A percentile compares a stretch with the other conserved stretches of the same genome.
These are phyloP conservation scores for Iberis pinnata DNA, from an alignment of 345 rosid species.

Conservation along the genomic window DNA sequence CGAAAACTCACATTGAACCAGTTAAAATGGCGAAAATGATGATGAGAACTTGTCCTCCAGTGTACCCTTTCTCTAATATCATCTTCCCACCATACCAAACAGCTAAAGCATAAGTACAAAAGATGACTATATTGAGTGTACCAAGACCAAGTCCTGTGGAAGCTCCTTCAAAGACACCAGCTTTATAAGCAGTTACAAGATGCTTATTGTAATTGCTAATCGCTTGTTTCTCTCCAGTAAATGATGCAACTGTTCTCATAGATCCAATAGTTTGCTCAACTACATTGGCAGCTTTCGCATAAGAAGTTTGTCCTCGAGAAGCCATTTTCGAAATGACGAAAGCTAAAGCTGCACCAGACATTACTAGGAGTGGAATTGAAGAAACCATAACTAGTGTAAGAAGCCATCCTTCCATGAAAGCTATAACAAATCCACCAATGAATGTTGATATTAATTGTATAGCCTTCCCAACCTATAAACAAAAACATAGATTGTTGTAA, in stretches of 20 bases:
- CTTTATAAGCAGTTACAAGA: constrained; percentile 41
- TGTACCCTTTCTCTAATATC: constrained; percentile 52
- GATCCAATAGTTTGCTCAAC: constrained; percentile 67
- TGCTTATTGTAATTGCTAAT: constrained; percentile 41
- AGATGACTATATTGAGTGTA: constrained; percentile 23
- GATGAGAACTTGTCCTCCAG: constrained; percentile 48
- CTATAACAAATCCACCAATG: constrained; percentile 62
- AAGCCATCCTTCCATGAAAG: constrained; percentile 65
- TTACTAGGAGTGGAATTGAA: constrained; percentile 48
- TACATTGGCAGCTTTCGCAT: constrained; percentile 43
- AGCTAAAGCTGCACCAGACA: constrained; percentile 45
- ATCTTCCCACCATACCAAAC: constrained; percentile 62
- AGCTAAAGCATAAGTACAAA: constrained; percentile 46
- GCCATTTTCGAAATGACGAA: constrained; percentile 40
- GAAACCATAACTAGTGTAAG: constrained; percentile 53
- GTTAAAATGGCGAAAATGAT: constrained; percentile 49
- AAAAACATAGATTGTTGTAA: not conserved
- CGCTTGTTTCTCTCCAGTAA: constrained; percentile 61
- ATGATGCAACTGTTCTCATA: constrained; percentile 74
- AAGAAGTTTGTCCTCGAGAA: constrained; percentile 48
- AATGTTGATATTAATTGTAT: constrained; percentile 48
- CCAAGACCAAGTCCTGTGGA: constrained; percentile 58
- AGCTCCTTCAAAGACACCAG: constrained; percentile 49
- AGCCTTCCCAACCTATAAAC: constrained; percentile 56
- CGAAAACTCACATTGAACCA: constrained; percentile 36